A percentile compares a stretch with the other conserved stretches of the same genome.
These are phyloP conservation scores for Suillus fuscotomentosus DNA, from an alignment of 768 basidiomycete species.

Conservation along the genomic window DNA sequence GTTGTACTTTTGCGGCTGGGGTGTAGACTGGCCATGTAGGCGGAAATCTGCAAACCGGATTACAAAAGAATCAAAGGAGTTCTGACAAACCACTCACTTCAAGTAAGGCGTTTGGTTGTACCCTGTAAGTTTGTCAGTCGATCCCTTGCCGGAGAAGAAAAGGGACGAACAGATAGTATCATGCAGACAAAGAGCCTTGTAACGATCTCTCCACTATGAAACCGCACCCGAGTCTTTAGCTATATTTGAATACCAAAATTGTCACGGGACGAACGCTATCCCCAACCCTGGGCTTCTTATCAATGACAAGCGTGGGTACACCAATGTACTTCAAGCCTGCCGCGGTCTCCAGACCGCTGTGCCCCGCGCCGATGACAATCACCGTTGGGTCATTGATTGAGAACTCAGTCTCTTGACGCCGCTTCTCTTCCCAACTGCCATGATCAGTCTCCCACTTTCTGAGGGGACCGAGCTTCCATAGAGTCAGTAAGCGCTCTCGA, in stretches of 20 bases:
- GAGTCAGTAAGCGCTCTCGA: background rate
- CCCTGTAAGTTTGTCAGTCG: slow-evolving; percentile 25
- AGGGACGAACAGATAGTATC: slow-evolving; percentile 44
- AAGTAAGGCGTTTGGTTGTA: slow-evolving; percentile 58
- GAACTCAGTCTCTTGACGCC: slow-evolving; percentile 44
- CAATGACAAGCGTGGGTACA: slow-evolving; percentile 56
- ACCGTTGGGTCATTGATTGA: slow-evolving; percentile 52
- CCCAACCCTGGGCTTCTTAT: slow-evolving; percentile 50
- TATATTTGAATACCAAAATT: background rate
- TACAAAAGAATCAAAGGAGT: background rate
- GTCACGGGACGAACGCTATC: slow-evolving; percentile 33
- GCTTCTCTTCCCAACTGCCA: slow-evolving; percentile 52
- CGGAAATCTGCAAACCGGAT: slow-evolving; percentile 41
- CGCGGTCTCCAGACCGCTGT: slow-evolving; percentile 63
- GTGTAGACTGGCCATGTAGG: slow-evolving; percentile 53
- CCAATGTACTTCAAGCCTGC: slow-evolving; percentile 62
- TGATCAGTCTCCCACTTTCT: slow-evolving; percentile 45
- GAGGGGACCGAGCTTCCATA: slow-evolving; percentile 34
- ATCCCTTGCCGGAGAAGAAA: slow-evolving; percentile 2
- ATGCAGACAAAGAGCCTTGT: slow-evolving; percentile 46
- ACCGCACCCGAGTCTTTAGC: background rate
- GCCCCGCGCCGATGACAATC: slow-evolving; percentile 63
- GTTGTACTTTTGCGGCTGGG: slow-evolving; percentile 46
- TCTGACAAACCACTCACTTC: slow-evolving; percentile 32
- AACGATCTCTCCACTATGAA: slow-evolving; percentile 42